phyloP scores from a whole-genome alignment of 768 basidiomycete genomes.

The Pholiota microspora region DNA sequence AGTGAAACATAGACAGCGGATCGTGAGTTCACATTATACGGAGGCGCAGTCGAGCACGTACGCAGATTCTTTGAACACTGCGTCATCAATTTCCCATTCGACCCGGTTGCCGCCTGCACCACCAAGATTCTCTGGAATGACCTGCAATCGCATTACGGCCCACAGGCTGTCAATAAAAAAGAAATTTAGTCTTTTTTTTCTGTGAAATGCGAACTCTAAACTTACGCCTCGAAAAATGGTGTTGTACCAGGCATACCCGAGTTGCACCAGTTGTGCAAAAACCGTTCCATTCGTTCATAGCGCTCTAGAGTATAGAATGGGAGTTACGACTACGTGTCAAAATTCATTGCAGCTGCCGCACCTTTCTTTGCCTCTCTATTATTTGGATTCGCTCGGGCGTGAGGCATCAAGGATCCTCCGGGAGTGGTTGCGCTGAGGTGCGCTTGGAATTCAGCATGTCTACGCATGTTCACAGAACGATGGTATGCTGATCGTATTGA shows the following conservation, averaged over 20 bases:
- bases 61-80: constrained; percentile 93
- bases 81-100: constrained; percentile 92
- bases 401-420: constrained; percentile 76
- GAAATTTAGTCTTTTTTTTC: constrained; percentile 10
- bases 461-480: constrained; percentile 70
- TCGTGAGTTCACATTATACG: constrained; percentile 18
- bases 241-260: constrained; percentile 86
- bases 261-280: constrained; percentile 81
- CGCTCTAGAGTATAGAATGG: constrained; percentile 45
- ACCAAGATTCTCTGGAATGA: constrained; percentile 75
- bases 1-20: constrained; percentile 14
- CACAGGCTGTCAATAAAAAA: constrained; percentile 46
- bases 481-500: constrained; percentile 86
- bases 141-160: constrained; percentile 79
- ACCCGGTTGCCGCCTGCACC: constrained; percentile 74
- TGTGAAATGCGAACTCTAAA: constrained; percentile 12
- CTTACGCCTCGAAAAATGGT: constrained; percentile 76
- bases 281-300: constrained; percentile 69
- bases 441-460: constrained; percentile 83
- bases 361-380: constrained; percentile 69
- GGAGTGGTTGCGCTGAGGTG: constrained; percentile 76
- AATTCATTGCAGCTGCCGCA: constrained; percentile 18
- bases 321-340: neutral
- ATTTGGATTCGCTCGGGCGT: constrained; percentile 64
- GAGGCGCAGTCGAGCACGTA: constrained; percentile 41